phyloP scores from a whole-genome alignment of 176 grass and related monocot genomes.

The Sorghum bicolor region DNA sequence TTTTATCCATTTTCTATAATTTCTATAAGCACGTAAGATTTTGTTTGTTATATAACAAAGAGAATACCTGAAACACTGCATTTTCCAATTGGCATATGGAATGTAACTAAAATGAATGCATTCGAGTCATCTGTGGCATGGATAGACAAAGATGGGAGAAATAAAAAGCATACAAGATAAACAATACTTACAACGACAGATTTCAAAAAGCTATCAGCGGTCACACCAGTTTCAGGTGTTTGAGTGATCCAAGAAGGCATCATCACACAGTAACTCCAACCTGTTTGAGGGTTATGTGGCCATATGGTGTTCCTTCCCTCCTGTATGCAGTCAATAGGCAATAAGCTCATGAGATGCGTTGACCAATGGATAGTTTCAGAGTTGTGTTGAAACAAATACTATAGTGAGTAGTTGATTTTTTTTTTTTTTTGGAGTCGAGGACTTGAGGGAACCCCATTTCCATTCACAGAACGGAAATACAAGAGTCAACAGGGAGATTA shows the following conservation, averaged over 20 bases:
- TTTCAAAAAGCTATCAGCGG: conserved; percentile 84
- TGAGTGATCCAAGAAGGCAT: conserved; percentile 90
- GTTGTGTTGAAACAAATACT: background rate
- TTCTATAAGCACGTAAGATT: background rate
- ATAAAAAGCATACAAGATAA: conserved; percentile 26
- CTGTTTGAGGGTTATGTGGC: conserved; percentile 96
- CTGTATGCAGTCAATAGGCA: conserved; percentile 36
- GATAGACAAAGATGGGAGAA: background rate
- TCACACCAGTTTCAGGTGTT: conserved; percentile 64
- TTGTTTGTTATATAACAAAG: background rate
- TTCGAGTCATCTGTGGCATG: background rate
- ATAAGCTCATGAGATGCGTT: background rate
- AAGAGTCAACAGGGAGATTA: too few relatives aligned
- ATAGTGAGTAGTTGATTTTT: background rate
- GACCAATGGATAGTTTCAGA: background rate
- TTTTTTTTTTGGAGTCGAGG: too few relatives aligned
- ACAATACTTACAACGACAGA: conserved; percentile 80
- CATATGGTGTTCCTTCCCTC: conserved; percentile 89
- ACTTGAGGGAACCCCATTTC: too few relatives aligned
- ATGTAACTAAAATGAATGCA: background rate
- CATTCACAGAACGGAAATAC: too few relatives aligned
- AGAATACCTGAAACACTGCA: background rate
- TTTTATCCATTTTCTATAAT: background rate
- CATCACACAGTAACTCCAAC: conserved; percentile 97
- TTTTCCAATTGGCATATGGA: background rate